Evolutionary conservation across 805 yeast genomes (phyloP), one percentile per base, ranked within the genome.

Genomic region (Naumovozyma baii): DNA sequence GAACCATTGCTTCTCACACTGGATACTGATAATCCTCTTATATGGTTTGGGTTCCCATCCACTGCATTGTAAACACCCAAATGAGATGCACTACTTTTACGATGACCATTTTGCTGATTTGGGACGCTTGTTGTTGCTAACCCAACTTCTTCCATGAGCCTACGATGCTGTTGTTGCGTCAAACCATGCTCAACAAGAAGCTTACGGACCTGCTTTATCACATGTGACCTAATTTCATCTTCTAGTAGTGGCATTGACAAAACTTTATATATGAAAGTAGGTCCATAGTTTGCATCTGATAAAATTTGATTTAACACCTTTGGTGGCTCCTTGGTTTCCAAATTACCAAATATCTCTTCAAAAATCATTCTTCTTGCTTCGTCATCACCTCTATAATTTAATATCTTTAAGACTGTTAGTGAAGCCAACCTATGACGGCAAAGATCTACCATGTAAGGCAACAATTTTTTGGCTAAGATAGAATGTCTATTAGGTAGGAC

Each of bases 81-180:
- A 15, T 55, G 59, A 2, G 61, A 51, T 7, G 46, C 42, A 36
- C 55, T 52, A 7, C 47, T 42, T 16, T 47, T 47, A 4, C 56
- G 48, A 36, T 54, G 59, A 15, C 26, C 26, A 22, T 10, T 10
- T 18, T 25, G 30, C 15, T 39, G 46, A 10, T 37, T 16, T 19
- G 30, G 39, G 12, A 45, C 29, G 32, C 28, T 42, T 9, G 39
- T 18, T n/a, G 54, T 38, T 9, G 39, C 25, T 5, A 29, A 29
- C 13, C 96, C 96, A 46, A 87, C 90, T 61, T 90, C 97, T 49
- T 90, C 97, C 72, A 87, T 74, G 41, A 92, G 67, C 48, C 94
- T 77, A 13, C 31, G 31, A 55, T 83, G 83, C 61, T 85, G 83
- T 22, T 81, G 83, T 55, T 83, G 94, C 19, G 54, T 40, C 26